These are phyloP conservation scores for Letharia columbiana DNA, from an alignment of 495 filamentous ascomycete species.

Conservation along the genomic window DNA sequence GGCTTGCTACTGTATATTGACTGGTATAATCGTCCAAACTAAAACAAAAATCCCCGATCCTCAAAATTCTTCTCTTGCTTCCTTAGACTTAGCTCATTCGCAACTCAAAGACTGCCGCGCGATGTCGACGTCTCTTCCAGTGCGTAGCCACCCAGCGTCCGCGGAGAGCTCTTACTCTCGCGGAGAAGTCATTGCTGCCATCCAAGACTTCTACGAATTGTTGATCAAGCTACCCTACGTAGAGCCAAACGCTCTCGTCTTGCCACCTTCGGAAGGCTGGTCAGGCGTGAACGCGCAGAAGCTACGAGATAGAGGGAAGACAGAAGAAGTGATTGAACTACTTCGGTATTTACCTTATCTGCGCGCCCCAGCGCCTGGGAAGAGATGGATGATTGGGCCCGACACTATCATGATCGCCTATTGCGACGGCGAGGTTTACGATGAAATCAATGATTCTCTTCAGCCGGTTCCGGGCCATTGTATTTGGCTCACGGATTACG, in stretches of 20 bases:
- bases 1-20: no score
- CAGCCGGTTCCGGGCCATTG: conserved; percentile 20
- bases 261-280: conserved; percentile 17
- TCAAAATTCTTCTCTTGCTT: no score
- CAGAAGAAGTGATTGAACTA: conserved; percentile 19
- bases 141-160: no score
- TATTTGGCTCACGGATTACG: conserved; percentile 13
- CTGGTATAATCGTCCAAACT: no score
- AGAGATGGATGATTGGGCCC: conserved; percentile 3
- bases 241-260: conserved; percentile 10
- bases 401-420: conserved; percentile 18
- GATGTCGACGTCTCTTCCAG: no score
- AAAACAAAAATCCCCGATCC: no score
- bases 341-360: conserved; percentile 8
- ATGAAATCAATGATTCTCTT: conserved; percentile 10
- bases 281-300: conserved; percentile 14
- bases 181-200: not conserved
- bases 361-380: not conserved
- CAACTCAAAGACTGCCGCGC: no score
- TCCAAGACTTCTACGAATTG: conserved; percentile 3
- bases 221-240: conserved; percentile 19
- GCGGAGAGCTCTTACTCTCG: not conserved
- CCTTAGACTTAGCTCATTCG: no score
- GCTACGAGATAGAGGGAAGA: conserved; percentile 19
- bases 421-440: conserved; percentile 17